Evolutionary conservation across 192 early-diverging fungal genomes (phyloP).

Genomic region (Diversispora epigaea): DNA sequence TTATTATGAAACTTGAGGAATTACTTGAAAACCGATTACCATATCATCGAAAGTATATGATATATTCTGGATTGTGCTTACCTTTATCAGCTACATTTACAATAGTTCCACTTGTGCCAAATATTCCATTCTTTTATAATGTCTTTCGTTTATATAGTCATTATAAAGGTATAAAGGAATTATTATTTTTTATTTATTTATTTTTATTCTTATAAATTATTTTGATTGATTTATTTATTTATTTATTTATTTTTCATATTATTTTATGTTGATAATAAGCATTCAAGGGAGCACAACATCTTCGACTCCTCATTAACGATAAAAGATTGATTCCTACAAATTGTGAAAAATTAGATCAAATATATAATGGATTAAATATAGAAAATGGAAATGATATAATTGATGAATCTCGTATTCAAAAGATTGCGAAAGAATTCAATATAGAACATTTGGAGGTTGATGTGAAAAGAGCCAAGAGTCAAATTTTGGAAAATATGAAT

Average conservation of each 20-base stretch:
- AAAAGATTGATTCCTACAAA: not conserved
- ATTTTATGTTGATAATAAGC: not conserved
- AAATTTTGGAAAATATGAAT: slow-evolving; percentile 22
- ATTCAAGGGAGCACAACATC: slow-evolving; percentile 32
- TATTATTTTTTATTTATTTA: not conserved
- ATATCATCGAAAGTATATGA: slow-evolving; percentile 73
- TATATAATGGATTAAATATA: slow-evolving; percentile 25
- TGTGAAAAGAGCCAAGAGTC: slow-evolving; percentile 23
- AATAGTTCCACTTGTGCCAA: slow-evolving; percentile 71
- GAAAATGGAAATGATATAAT: not conserved
- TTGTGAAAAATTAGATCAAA: slow-evolving; percentile 5
- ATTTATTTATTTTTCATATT: not conserved
- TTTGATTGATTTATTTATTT: not conserved
- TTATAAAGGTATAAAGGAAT: slow-evolving; percentile 60
- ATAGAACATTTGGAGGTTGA: slow-evolving; percentile 2
- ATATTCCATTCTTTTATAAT: slow-evolving; percentile 78
- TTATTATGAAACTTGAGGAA: slow-evolving; percentile 46
- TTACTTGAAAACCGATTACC: slow-evolving; percentile 54
- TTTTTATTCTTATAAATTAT: not conserved
- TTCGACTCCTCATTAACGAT: slow-evolving; percentile 11
- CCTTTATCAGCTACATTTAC: slow-evolving; percentile 70
- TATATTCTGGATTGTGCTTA: slow-evolving; percentile 62
- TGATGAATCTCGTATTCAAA: slow-evolving; percentile 15
- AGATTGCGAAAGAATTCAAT: slow-evolving; percentile 12
- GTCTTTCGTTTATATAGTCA: slow-evolving; percentile 78